A percentile compares a stretch with the other conserved stretches of the same genome.
Evolutionary conservation across 495 filamentous ascomycete species (phyloP).

Genomic region (Pyronema omphalodes): DNA sequence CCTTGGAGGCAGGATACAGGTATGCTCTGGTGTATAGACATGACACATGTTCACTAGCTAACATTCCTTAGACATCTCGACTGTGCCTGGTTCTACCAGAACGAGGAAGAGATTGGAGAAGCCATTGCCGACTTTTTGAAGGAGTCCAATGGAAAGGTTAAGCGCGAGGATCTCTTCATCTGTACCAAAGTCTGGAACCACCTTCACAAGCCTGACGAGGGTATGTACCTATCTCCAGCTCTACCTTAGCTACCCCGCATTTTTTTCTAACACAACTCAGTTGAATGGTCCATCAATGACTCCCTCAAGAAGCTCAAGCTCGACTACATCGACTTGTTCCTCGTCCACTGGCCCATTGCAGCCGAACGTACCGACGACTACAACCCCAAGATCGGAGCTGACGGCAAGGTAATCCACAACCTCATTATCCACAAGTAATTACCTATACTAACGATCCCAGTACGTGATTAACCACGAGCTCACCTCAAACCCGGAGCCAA

Average conservation of each 20-base stretch:
- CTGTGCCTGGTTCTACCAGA: slow-evolving; percentile 58
- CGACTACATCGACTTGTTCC: slow-evolving; percentile 52
- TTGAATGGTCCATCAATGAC: slow-evolving; percentile 45
- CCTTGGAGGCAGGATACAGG: slow-evolving; percentile 42
- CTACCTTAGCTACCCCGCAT: neutral
- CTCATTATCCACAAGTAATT: slow-evolving; percentile 11
- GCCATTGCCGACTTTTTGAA: slow-evolving; percentile 49
- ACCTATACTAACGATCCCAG: slow-evolving; percentile 22
- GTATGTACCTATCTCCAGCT: neutral
- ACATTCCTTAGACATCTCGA: slow-evolving; percentile 43
- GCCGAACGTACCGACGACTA: slow-evolving; percentile 34
- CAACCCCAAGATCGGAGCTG: slow-evolving; percentile 35
- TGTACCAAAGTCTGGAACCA: slow-evolving; percentile 50
- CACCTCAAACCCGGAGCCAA: slow-evolving; percentile 34
- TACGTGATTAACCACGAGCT: slow-evolving; percentile 37
- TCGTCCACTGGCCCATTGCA: slow-evolving; percentile 54
- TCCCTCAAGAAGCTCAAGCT: slow-evolving; percentile 42
- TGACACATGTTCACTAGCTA: neutral
- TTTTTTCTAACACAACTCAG: slow-evolving; percentile 15
- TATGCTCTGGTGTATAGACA: neutral
- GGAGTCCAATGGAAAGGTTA: slow-evolving; percentile 33
- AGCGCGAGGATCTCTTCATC: slow-evolving; percentile 43
- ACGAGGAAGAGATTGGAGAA: slow-evolving; percentile 58
- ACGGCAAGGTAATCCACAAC: slow-evolving; percentile 41
- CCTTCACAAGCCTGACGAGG: slow-evolving; percentile 38